These are phyloP conservation scores for Aspergillus wentii DNA, from an alignment of 495 filamentous ascomycete genomes.

Conservation along the genomic window DNA sequence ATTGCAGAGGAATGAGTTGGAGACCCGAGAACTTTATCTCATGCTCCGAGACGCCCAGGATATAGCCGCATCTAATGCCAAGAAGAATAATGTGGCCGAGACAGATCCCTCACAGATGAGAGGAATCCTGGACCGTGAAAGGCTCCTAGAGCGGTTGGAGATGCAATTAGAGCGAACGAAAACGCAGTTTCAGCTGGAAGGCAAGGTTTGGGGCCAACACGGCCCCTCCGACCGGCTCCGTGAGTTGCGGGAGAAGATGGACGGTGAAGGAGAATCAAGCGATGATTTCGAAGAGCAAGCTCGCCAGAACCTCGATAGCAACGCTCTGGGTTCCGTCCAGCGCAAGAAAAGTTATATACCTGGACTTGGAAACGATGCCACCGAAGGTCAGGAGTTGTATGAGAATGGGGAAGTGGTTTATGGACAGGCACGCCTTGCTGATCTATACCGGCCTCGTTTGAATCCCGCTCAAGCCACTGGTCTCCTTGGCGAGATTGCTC, in stretches of 20 bases:
- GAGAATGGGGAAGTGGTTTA: slow-evolving; percentile 48
- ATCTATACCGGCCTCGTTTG: slow-evolving; percentile 69
- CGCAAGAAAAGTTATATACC: slow-evolving; percentile 54
- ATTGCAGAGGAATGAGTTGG: slow-evolving; percentile 88
- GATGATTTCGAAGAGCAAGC: slow-evolving; percentile 49
- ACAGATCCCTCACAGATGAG: slow-evolving; percentile 74
- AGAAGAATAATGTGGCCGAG: slow-evolving; percentile 57
- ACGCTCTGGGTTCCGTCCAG: slow-evolving; percentile 62
- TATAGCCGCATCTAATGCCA: slow-evolving; percentile 80
- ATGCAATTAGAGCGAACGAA: slow-evolving; percentile 95
- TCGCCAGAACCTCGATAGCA: slow-evolving; percentile 43
- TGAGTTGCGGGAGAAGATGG: slow-evolving; percentile 93
- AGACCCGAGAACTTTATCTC: slow-evolving; percentile 93
- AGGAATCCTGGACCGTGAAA: slow-evolving; percentile 89
- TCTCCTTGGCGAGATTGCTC: slow-evolving; percentile 74
- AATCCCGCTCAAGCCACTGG: slow-evolving; percentile 67
- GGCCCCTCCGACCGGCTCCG: slow-evolving; percentile 88
- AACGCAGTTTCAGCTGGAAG: slow-evolving; percentile 96
- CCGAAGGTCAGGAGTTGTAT: slow-evolving; percentile 32
- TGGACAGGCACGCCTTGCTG: slow-evolving; percentile 62
- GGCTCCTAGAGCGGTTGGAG: slow-evolving; percentile 85
- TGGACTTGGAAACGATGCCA: slow-evolving; percentile 32
- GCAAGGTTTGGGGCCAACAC: slow-evolving; percentile 84
- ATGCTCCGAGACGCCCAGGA: slow-evolving; percentile 99
- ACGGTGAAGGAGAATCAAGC: slow-evolving; percentile 50